Evolutionary conservation across 2,329 filamentous ascomycete species (phyloP).

Genomic region (Hymenoscyphus occultus): DNA sequence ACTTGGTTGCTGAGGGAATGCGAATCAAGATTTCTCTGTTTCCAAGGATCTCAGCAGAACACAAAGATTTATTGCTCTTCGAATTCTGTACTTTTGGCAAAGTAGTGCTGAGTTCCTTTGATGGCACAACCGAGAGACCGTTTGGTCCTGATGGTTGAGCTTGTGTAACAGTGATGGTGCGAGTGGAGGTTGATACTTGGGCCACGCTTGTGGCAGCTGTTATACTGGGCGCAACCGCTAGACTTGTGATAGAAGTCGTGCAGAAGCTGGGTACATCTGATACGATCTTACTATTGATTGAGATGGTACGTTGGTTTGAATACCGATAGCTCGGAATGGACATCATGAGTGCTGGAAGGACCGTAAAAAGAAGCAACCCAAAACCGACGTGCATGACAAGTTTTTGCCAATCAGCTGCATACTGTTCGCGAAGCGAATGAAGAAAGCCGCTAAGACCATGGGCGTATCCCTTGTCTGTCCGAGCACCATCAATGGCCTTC

Average conservation of each 20-base stretch:
- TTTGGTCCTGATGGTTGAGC: conserved; percentile 37
- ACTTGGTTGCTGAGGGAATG: conserved; percentile 50
- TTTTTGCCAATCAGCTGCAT: conserved; percentile 27
- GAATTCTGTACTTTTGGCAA: conserved; percentile 20
- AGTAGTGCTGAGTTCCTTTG: conserved; percentile 37
- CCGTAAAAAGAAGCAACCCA: conserved; percentile 28
- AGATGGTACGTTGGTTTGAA: conserved; percentile 30
- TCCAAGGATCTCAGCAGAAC: conserved; percentile 46
- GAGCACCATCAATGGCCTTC: conserved; percentile 13
- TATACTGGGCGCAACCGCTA: conserved; percentile 21
- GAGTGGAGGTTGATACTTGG: conserved; percentile 30
- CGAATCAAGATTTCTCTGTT: conserved; percentile 53
- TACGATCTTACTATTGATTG: conserved; percentile 35
- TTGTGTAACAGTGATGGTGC: conserved; percentile 36
- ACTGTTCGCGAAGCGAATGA: conserved; percentile 22
- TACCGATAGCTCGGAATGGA: conserved; percentile 25
- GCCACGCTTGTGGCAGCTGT: conserved; percentile 30
- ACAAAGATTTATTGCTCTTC: conserved; percentile 37
- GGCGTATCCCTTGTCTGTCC: conserved; percentile 26
- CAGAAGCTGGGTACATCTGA: conserved; percentile 28
- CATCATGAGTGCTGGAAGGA: conserved; percentile 26
- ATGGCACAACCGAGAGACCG: conserved; percentile 42
- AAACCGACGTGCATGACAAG: conserved; percentile 26
- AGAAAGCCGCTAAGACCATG: conserved; percentile 20
- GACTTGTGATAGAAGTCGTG: conserved; percentile 24